phyloP scores from a whole-genome alignment of 129 eudicot species.

The Solidago caesia region DNA sequence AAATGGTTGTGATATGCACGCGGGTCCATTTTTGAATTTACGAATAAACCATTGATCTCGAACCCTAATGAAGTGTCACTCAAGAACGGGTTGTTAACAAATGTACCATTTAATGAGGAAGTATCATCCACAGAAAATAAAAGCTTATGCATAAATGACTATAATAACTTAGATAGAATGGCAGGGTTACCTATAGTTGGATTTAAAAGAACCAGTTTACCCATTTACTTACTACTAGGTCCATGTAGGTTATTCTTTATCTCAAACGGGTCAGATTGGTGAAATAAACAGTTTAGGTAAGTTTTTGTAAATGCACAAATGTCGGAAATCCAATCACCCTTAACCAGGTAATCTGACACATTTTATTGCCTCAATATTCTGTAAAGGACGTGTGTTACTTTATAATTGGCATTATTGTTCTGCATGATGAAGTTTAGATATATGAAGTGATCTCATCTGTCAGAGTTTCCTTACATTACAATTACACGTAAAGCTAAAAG shows the following conservation, averaged over 20 bases:
- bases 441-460: no score
- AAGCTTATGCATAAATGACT: not conserved
- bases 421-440: no score
- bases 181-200: not conserved
- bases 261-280: no score
- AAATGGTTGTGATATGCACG: constrained; percentile 25
- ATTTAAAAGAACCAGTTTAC: not conserved
- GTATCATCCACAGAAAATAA: constrained; percentile 33
- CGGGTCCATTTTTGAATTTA: constrained; percentile 12
- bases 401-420: no score
- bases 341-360: no score
- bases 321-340: no score
- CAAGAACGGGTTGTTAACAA: constrained; percentile 43
- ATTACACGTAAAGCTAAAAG: no score
- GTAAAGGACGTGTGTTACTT: no score
- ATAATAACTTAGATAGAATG: not conserved
- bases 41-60: constrained; percentile 58
- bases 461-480: no score
- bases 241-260: not conserved
- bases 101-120: constrained; percentile 49
- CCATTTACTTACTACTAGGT: not conserved
- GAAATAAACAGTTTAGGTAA: not conserved
- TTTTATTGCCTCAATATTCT: no score
- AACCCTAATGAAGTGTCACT: constrained; percentile 49
- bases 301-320: no score